Base-by-base conservation (phyloP, 805 yeast genomes). In the Yueomyces sp. region DNA sequence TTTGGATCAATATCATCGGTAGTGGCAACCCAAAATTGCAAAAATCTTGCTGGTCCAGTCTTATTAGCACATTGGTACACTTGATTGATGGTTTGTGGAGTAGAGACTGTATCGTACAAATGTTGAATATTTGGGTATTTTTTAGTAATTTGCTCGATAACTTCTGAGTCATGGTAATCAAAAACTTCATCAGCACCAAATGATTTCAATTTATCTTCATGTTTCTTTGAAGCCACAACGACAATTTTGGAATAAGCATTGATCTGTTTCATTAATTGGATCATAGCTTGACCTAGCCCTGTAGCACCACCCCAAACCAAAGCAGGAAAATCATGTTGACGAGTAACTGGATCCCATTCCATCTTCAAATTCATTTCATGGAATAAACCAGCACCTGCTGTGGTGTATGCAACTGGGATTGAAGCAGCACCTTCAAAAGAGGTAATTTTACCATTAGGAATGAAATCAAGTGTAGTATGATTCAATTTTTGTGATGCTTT, bases 291-390 rank as follows among this genome's bases (percentile, higher is more conserved):
- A 28, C 86, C 87, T 9, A 79, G 68, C 26, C 81, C 70, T 27
- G 83, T 69, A n/a, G 85, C 75, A 49, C 81, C 88, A 53, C 81
- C 80, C 79, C 81, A 76, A 40, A 78, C 63, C 40, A 78, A 54
- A 36, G 77, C 54, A 47, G 64, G 64, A 45, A 65, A 64, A 39
- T 64, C 66, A 9, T 52, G 47, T 44, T 67, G 66, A 3, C 54
- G 50, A 2, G 46, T 29, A 12, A 43, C 28, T 3, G 52, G 51
- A 40, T 50, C 44, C 54, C 56, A 49, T 19, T 48, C 51, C 29
- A 53, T 39, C 39, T 55, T 51, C 33, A 64, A 42, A 27, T 60
- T 60, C 36, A 74, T 54, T 39, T 60, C 57, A 50, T 62, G 59
- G 44, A 52, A 51, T 41, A 65, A 67, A 26, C 68, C 62, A 45